Base-by-base conservation (phyloP, 208 protist genomes). In the Trypanosoma mega region DNA sequence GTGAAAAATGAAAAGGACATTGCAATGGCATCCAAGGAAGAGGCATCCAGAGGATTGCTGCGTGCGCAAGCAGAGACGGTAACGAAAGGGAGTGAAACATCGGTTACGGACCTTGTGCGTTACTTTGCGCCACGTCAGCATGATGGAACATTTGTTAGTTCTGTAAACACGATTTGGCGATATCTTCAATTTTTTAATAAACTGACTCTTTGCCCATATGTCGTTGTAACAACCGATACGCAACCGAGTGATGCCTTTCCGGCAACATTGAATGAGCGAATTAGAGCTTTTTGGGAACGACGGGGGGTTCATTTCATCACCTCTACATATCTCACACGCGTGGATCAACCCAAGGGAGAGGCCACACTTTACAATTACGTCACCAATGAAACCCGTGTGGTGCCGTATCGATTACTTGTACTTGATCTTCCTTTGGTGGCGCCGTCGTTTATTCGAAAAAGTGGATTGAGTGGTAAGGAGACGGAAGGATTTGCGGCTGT, bases 111-210 rank as follows among this genome's bases (percentile, higher is more conserved):
- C n/a, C n/a, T n/a, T n/a, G 64, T 62, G 59, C 39, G 49, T n/a
- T 67, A 65, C 29, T 66, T 67, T 62, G 23, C 68, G 7, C 59
- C 68, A 33, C 82, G 89, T 8, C 85, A 89, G 65, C 76, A 90
- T 49, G 89, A 93, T 49, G 68, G 80, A 45, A 91, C 79, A 45
- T 95, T 95, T 71, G 68, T 88, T 45, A 80, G 81, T 1, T 81
- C 81, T 24, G 76, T 83, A 41, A 95, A 95, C 64, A 76, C 80
- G 27, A 76, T 95, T 30, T 93, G 78, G 78, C 72, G 77, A 54
- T 95, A 81, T 60, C 62, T 95, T 27, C 50, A 58, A 23, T 80
- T 85, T 50, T 90, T 85, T 56, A 84, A 81, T 58, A 91, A 92
- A 62, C 70, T 89, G 5, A 36, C 36, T 26, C 56, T 70, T 29